phyloP scores from a whole-genome alignment of 1,139 yeast genomes.

The Taiozyma sp. region DNA sequence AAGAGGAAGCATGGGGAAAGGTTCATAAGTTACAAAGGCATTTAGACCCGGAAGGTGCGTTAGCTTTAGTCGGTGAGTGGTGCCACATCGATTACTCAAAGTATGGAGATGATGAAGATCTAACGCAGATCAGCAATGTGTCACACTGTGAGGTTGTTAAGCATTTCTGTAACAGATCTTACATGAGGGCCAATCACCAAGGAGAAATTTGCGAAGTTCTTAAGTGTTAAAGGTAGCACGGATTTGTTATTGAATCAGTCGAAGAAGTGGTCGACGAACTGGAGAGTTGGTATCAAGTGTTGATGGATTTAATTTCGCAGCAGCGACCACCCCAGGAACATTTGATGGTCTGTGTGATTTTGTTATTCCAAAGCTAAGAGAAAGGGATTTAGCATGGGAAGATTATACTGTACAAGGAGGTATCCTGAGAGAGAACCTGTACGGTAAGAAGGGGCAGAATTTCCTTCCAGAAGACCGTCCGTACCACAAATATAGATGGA shows the following conservation, averaged over 20 bases:
- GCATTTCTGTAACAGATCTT: slow-evolving; percentile 18
- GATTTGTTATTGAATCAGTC: slow-evolving; percentile 25
- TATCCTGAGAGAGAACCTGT: slow-evolving; percentile 20
- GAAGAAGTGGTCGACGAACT: slow-evolving; percentile 27
- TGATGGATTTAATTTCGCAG: slow-evolving; percentile 29
- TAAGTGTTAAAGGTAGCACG: slow-evolving; percentile 29
- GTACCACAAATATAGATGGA: slow-evolving; percentile 33
- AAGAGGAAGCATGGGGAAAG: slow-evolving; percentile 27
- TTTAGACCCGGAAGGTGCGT: slow-evolving; percentile 28
- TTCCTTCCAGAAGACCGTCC: slow-evolving; percentile 25
- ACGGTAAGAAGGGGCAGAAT: slow-evolving; percentile 26
- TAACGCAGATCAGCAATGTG: slow-evolving; percentile 15
- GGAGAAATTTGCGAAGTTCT: slow-evolving; percentile 22
- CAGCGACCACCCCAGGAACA: slow-evolving; percentile 26
- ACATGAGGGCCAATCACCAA: slow-evolving; percentile 22
- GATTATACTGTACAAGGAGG: slow-evolving; percentile 24
- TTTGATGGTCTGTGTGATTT: slow-evolving; percentile 26
- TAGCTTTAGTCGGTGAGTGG: slow-evolving; percentile 27
- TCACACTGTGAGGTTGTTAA: slow-evolving; percentile 22
- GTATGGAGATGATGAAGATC: slow-evolving; percentile 18
- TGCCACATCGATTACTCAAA: slow-evolving; percentile 27
- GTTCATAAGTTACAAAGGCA: slow-evolving; percentile 20
- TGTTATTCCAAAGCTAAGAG: slow-evolving; percentile 26
- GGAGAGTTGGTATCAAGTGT: slow-evolving; percentile 29
- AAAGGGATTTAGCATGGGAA: slow-evolving; percentile 24